Percentiles rank a stretch among this genome's conserved stretches.
Conservation (phyloP, 2,329 filamentous ascomycete genomes). For the Cryphonectria naterciae region DNA sequence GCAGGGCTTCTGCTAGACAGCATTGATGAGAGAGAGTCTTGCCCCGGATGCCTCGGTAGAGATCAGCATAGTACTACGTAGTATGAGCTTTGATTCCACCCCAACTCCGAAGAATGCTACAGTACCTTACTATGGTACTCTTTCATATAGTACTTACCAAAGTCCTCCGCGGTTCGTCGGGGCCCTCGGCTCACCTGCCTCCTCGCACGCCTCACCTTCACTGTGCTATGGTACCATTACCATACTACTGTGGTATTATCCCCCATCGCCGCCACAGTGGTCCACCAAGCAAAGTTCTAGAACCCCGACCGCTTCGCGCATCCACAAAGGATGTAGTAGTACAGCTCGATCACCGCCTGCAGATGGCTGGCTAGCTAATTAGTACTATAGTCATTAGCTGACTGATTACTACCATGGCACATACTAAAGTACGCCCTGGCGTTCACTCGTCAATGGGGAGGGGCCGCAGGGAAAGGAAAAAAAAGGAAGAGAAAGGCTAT, state of each 20-base stretch:
- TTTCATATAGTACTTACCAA: not conserved
- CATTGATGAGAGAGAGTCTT: not conserved
- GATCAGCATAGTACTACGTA: not conserved
- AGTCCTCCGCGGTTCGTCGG: not conserved
- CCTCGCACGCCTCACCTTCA: not conserved
- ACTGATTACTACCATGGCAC: no score
- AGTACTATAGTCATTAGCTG: not conserved
- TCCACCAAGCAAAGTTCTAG: not conserved
- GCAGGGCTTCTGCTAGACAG: not conserved
- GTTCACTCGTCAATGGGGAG: not conserved
- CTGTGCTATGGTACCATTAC: not conserved
- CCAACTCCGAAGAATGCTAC: not conserved
- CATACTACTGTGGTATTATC: not conserved
- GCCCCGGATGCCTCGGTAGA: conserved; percentile 1
- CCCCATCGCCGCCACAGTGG: not conserved
- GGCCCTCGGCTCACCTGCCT: not conserved
- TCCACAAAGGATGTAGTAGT: not conserved
- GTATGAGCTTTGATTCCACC: not conserved
- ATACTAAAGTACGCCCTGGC: no score
- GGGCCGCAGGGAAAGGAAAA: not conserved
- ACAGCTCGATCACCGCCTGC: not conserved
- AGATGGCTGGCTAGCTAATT: not conserved
- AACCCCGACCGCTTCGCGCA: conserved; percentile 1
- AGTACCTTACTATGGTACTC: not conserved
- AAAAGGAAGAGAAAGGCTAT: conserved; percentile 2